Base-by-base conservation (phyloP, 2,329 filamentous ascomycete genomes). In the Pseudogymnoascus sp. region DNA sequence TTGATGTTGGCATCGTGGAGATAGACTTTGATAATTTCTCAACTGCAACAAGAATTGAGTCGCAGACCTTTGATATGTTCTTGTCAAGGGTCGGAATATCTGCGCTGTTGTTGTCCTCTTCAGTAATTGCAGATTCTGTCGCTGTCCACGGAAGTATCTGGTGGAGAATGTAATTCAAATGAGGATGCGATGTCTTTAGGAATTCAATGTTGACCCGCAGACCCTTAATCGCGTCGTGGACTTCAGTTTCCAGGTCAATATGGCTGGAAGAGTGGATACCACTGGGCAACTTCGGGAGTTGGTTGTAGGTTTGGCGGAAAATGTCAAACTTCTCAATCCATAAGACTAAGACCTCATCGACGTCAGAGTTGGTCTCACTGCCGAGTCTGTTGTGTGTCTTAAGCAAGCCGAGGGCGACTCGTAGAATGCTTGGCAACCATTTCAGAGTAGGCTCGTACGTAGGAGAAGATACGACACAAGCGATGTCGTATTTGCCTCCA, bases 41-140 rank as follows among this genome's bases (percentile, higher is more conserved):
- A 58, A 96, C 80, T 0, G 89, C 87, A 36, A 93, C 88, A 1
- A 97, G 84, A 29, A 93, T 82, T 59, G 84, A 83, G 73, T 96
- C 89, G 55, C 87, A 83, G n/a, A 88, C 78, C 1, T 75, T 81
- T 37, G 89, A 82, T 1, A 91, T 73, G 3, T 80, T 77, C 12
- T 80, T 74, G 42, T 85, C 82, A 48, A 92, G 81, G 0, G 74
- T 71, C 15, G 79, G 36, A 60, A 67, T 68, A 58, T 39, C 62
- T 2, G 59, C 13, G 7, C 31, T 29, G 6, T 64, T 59, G 60
- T 68, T 48, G 8, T 61, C 58, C 10, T 45, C 42, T 5, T 62
- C 48, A 10, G 64, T 58, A 29, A 64, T 21, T 7, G 63, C 60
- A 35, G 65, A 64, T 1, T 71, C 70, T 25, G 73, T 61, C 18